Conservation (phyloP, 768 basidiomycete genomes). For the Thelephora ganbajun region DNA sequence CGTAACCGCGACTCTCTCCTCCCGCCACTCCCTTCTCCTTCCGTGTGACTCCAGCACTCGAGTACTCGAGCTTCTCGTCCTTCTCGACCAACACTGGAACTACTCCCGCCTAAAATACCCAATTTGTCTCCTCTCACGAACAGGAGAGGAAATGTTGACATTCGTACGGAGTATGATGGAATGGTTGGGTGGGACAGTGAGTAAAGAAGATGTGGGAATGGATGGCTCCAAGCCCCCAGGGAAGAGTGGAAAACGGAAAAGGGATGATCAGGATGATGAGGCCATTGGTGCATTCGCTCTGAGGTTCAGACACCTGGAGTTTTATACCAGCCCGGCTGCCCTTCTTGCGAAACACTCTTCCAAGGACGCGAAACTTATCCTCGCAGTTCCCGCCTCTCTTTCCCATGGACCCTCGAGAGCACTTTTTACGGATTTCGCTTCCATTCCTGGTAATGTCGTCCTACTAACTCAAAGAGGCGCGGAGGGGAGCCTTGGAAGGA, state of each 20-base stretch:
- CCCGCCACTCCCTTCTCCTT: conserved; percentile 70
- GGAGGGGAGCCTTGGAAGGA: conserved; percentile 64
- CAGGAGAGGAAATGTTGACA: conserved; percentile 85
- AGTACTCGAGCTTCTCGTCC: conserved; percentile 87
- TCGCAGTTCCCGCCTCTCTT: conserved; percentile 85
- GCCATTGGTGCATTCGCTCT: conserved; percentile 76
- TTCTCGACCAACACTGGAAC: conserved; percentile 96
- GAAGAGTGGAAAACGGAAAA: conserved; percentile 31
- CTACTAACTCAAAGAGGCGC: conserved; percentile 72
- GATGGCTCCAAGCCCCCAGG: conserved; percentile 30
- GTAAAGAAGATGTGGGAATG: conserved; percentile 83
- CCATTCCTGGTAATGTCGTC: conserved; percentile 72
- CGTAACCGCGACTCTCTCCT: conserved; percentile 74
- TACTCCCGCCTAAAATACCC: conserved; percentile 75
- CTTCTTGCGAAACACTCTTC: conserved; percentile 74
- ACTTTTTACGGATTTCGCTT: conserved; percentile 78
- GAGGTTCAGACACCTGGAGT: conserved; percentile 90
- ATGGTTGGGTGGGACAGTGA: conserved; percentile 93
- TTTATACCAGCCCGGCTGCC: conserved; percentile 74
- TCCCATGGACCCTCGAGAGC: conserved; percentile 85
- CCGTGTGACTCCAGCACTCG: conserved; percentile 92
- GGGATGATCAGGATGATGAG: conserved; percentile 44
- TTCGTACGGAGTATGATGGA: conserved; percentile 97
- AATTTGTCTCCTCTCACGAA: conserved; percentile 86
- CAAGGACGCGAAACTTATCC: conserved; percentile 82